phyloP scores from a whole-genome alignment of 768 basidiomycete genomes.

The Scleroderma bovista region DNA sequence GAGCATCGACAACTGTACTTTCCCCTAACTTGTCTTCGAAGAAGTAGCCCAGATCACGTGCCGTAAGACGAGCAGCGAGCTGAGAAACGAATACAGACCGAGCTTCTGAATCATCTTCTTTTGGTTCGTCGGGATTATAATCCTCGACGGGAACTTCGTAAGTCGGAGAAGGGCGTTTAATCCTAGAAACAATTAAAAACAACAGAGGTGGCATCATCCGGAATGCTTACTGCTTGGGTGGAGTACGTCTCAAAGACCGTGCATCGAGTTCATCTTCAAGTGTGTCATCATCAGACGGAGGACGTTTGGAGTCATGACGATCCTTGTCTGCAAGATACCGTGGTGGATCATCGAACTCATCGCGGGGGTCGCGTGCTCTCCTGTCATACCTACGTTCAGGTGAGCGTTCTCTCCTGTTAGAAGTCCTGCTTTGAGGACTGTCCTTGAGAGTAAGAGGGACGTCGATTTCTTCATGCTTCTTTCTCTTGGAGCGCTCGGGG shows the following conservation, averaged over 20 bases:
- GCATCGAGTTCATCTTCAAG: constrained; percentile 29
- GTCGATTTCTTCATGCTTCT: constrained; percentile 49
- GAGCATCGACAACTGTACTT: constrained; percentile 89
- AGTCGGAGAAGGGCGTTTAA: constrained; percentile 64
- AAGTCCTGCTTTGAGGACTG: constrained; percentile 42
- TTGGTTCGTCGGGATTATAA: constrained; percentile 82
- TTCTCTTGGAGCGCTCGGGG: constrained; percentile 58
- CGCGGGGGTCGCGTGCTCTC: constrained; percentile 40
- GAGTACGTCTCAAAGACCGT: constrained; percentile 30
- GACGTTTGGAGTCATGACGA: constrained; percentile 34
- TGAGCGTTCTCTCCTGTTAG: constrained; percentile 44
- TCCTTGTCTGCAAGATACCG: constrained; percentile 40
- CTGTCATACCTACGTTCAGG: constrained; percentile 53
- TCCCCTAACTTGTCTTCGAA: constrained; percentile 97
- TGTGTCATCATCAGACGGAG: constrained; percentile 36
- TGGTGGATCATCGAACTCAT: constrained; percentile 57
- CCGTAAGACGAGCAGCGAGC: constrained; percentile 93
- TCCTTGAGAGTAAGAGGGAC: constrained; percentile 41
- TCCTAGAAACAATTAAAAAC: constrained; percentile 5
- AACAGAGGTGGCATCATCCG: neutral
- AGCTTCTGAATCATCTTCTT: constrained; percentile 95
- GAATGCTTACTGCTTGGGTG: constrained; percentile 41
- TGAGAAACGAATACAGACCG: constrained; percentile 99
- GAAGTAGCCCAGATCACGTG: constrained; percentile 96
- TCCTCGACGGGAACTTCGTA: constrained; percentile 64